A percentile compares a stretch with the other conserved stretches of the same genome.
phyloP scores from a whole-genome alignment of 305 asterid species.

The Solanum hybrid region DNA sequence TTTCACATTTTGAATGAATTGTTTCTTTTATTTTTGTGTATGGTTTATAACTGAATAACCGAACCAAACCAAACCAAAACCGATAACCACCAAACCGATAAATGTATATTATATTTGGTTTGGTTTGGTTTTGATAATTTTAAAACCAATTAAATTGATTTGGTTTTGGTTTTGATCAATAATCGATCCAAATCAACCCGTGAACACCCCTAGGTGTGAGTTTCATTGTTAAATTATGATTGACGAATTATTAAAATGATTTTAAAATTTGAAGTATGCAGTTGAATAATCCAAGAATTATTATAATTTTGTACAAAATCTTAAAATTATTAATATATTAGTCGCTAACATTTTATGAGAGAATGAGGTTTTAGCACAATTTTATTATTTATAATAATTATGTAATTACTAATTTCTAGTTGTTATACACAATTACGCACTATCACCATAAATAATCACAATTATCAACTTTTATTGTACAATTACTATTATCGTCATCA shows the following conservation, averaged over 20 bases:
- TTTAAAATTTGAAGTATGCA: neutral
- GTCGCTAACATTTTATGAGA: neutral
- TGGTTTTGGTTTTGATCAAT: no score
- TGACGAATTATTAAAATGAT: neutral
- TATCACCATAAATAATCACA: neutral
- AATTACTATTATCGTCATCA: neutral
- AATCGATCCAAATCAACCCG: no score
- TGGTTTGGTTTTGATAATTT: no score
- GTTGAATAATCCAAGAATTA: neutral
- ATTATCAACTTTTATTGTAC: neutral
- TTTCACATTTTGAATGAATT: no score
- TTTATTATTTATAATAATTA: neutral
- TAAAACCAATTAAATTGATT: no score
- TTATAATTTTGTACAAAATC: neutral
- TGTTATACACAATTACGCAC: neutral
- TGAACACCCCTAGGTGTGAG: no score
- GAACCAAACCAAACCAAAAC: no score
- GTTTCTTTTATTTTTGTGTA: no score
- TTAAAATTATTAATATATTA: neutral
- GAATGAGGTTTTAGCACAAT: neutral
- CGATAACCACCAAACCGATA: no score
- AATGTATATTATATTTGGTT: no score
- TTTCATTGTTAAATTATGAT: neutral
- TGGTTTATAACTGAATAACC: no score
- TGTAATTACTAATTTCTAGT: neutral